Base-by-base conservation (phyloP, 2,329 filamentous ascomycete species). In the Fusarium paranaense region DNA sequence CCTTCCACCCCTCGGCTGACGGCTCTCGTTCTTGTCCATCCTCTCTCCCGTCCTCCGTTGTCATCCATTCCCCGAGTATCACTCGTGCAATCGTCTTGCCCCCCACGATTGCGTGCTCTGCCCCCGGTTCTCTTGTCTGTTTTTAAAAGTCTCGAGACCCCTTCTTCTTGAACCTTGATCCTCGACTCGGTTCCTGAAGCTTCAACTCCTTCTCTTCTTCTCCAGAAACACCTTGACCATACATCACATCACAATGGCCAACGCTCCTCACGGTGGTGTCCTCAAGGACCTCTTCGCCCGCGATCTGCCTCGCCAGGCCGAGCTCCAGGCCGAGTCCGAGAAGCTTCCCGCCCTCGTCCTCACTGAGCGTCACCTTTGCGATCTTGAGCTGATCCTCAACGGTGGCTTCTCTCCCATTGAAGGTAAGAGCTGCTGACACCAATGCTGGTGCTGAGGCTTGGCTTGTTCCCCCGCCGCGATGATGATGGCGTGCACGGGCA, bases 371-470 rank as follows among this genome's bases (percentile, higher is more conserved):
- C 97, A 99, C 86, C 92, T 99, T 59, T 99, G 97, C 86, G 97
- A 99, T 89, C 90, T 99, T 77, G 97, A 99, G 86, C 87, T 99
- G 85, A 95, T 99, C 81, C 92, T 99, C 84, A 98, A 95, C 85
- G 97, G 97, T 83, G 97, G 97, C 76, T 99, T 99, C 88, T 98
- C 95, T 75, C 97, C 97, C 69, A 91, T 99, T 45, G 96, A 99
- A 91, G 97, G 95, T 97, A 78, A 62, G 75, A 61, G 38, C 57
- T 80, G 73, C 91, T 89, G 47, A 32, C 11, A 16, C 47, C 4
- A 14, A 52, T 13, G 45, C 16, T n/a, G 50, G 42, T 47, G 60
- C 42, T 50, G 14, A 14, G 25, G 7, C 20, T 30, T 47, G 30
- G 45, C 16, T 59, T 37, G 52, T 69, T 54, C 59, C 61, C 56